Conservation (phyloP, 176 grass and related monocot genomes). For the Aegilops longissima region DNA sequence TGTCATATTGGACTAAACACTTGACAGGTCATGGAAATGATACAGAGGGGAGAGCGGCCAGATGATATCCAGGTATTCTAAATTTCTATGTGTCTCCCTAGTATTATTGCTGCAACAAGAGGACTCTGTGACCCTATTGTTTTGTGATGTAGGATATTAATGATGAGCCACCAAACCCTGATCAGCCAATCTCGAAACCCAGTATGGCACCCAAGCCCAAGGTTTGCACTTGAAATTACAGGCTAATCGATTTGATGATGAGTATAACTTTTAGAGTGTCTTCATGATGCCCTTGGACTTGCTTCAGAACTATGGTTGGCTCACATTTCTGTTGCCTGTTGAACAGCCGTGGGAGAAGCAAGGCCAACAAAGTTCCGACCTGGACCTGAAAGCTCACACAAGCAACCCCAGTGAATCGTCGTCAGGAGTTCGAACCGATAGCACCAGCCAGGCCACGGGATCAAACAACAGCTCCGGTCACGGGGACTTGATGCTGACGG, state of each 20-base stretch:
- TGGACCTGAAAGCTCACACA: conserved; percentile 29
- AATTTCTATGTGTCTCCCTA: not conserved
- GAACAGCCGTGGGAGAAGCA: conserved; percentile 60
- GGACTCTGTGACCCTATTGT: not conserved
- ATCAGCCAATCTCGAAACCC: conserved; percentile 58
- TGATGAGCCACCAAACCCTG: conserved; percentile 58
- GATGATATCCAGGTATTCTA: conserved; percentile 57
- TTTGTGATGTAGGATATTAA: conserved; percentile 51
- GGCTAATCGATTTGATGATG: conserved; percentile 9
- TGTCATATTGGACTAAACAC: not conserved
- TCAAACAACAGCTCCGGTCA: not conserved
- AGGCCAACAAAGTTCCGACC: conserved; percentile 9
- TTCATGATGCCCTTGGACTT: not conserved
- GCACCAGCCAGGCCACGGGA: not conserved
- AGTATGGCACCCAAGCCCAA: conserved; percentile 63
- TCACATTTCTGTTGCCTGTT: conserved; percentile 31
- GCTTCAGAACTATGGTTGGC: not conserved
- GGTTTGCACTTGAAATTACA: conserved; percentile 29
- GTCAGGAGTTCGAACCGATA: not conserved
- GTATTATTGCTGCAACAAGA: not conserved
- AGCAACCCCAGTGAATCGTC: not conserved
- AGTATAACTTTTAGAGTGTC: not conserved
- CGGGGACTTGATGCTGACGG: not conserved
- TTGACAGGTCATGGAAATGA: conserved; percentile 70
- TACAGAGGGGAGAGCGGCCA: conserved; percentile 66